A percentile compares a stretch with the other conserved stretches of the same genome.
phyloP scores from a whole-genome alignment of 495 filamentous ascomycete species.

The Aspergillus cavernicola region DNA sequence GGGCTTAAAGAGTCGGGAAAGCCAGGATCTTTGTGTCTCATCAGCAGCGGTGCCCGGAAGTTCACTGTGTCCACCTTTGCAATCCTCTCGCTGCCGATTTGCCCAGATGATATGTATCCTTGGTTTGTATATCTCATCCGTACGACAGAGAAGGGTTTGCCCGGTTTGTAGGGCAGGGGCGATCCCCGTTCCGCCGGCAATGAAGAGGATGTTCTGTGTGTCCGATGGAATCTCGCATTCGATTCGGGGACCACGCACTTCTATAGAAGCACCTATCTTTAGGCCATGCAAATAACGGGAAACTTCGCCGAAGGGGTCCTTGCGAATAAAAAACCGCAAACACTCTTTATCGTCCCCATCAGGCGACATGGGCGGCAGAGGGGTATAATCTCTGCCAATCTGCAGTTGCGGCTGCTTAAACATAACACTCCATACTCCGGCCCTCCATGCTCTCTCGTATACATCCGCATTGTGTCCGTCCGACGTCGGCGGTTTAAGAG shows the following conservation, averaged over 20 bases:
- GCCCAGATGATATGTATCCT: slow-evolving; percentile 68
- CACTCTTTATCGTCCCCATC: slow-evolving; percentile 35
- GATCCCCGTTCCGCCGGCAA: slow-evolving; percentile 93
- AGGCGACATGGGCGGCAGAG: slow-evolving; percentile 56
- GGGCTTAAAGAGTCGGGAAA: slow-evolving; percentile 26
- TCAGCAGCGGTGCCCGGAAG: slow-evolving; percentile 22
- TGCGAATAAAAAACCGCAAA: slow-evolving; percentile 53
- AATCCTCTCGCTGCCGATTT: slow-evolving; percentile 56
- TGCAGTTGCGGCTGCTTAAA: slow-evolving; percentile 91
- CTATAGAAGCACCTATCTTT: slow-evolving; percentile 55
- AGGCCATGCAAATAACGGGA: slow-evolving; percentile 68
- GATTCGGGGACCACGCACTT: slow-evolving; percentile 72
- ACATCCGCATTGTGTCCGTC: slow-evolving; percentile 37
- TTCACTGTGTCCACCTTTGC: slow-evolving; percentile 39
- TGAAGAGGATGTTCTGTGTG: slow-evolving; percentile 64
- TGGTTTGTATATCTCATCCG: slow-evolving; percentile 20
- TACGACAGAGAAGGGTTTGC: slow-evolving; percentile 48
- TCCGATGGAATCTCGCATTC: slow-evolving; percentile 60
- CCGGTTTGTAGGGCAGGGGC: slow-evolving; percentile 83
- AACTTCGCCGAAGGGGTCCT: slow-evolving; percentile 55
- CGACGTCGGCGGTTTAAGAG: slow-evolving; percentile 49
- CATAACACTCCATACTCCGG: slow-evolving; percentile 80
- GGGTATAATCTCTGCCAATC: slow-evolving; percentile 85
- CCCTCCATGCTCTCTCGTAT: slow-evolving; percentile 50
- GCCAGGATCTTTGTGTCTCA: slow-evolving; percentile 27